These are phyloP conservation scores for Manihot esculenta DNA, from an alignment of 441 rosid genomes.

Conservation along the genomic window DNA sequence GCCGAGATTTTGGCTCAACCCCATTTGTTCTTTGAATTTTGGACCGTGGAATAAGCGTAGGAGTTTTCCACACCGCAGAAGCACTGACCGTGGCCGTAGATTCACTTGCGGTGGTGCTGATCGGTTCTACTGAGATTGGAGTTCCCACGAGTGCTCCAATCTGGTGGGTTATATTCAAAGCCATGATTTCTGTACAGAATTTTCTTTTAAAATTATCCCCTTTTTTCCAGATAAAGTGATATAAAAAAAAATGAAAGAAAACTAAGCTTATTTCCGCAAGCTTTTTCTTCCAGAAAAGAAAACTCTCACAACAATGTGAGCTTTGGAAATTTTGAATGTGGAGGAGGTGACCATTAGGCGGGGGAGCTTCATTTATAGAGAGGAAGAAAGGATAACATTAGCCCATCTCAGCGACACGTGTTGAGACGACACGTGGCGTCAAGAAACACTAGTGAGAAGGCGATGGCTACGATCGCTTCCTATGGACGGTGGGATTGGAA, in stretches of 20 bases:
- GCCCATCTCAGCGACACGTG: too few relatives aligned
- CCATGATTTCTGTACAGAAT: constrained; percentile 37
- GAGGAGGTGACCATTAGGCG: accelerated
- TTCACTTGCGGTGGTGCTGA: not conserved
- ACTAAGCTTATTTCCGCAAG: too few relatives aligned
- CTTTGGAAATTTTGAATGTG: constrained; percentile 5
- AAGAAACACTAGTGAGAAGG: constrained; percentile 23
- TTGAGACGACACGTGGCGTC: constrained; percentile 46
- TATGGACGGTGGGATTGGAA: constrained; percentile 47
- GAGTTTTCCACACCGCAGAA: constrained; percentile 44
- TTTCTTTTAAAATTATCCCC: not conserved
- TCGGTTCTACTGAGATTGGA: constrained; percentile 39
- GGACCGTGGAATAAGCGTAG: constrained; percentile 34
- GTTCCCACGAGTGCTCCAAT: constrained; percentile 61
- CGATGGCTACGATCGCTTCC: constrained; percentile 49
- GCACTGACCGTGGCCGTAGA: constrained; percentile 43
- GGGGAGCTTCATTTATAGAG: constrained; percentile 32
- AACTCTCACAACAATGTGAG: too few relatives aligned
- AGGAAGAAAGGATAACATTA: constrained; percentile 34
- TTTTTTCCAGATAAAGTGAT: not conserved
- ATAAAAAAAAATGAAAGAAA: too few relatives aligned
- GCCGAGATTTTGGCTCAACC: constrained; percentile 46
- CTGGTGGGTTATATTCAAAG: constrained; percentile 63
- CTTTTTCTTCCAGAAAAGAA: too few relatives aligned
- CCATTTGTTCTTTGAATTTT: constrained; percentile 34